Base-by-base conservation (phyloP, 345 rosid species). In the Citrus unshiu region DNA sequence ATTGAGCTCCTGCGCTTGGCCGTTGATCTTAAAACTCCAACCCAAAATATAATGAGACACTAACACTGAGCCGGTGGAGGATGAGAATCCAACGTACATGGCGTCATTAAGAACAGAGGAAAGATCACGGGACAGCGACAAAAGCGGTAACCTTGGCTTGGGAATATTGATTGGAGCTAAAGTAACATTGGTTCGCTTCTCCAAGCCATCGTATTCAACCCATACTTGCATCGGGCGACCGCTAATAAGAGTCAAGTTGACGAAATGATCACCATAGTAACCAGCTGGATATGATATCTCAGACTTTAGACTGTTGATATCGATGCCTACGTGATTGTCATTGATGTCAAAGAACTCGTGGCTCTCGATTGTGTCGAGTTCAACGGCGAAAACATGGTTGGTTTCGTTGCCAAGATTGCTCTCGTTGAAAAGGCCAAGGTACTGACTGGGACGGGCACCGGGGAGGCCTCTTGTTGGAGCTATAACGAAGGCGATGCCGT, bases 31-130 rank as follows among this genome's bases (percentile, higher is more conserved):
- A 60, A 88, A 90, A 77, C 97, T 93, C 95, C 98, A 93, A 29
- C 98, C 98, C 49, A 88, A 70, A 13, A 93, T 64, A 71, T 79
- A 92, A 70, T 92, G 93, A 62, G 83, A 85, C 5, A 84, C 58
- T 7, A 73, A 9, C 19, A 85, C 59, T 57, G 88, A 74, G 9
- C 95, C 89, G 0, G 94, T 88, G 1, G 97, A 71, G 1, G 97
- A 86, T 8, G 93, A 94, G 81, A 94, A 91, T 7, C 97, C 98
- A 24, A 94, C 90, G 57, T 51, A 90, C 93, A 90, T 89, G 3
- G 57, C 57, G 24, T 81, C 70, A 5, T 10, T 22, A 61, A 94
- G 5, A 62, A 85, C 16, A 2, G 76, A 4, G 2, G 89, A 85
- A 60, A 94, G 84, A 88, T 94, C 93, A 25, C 9, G 29, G 0